Percentiles rank a stretch among this genome's conserved stretches.
Evolutionary conservation across 2,329 filamentous ascomycete genomes (phyloP).

Genomic region (Teratosphaeria viscida): DNA sequence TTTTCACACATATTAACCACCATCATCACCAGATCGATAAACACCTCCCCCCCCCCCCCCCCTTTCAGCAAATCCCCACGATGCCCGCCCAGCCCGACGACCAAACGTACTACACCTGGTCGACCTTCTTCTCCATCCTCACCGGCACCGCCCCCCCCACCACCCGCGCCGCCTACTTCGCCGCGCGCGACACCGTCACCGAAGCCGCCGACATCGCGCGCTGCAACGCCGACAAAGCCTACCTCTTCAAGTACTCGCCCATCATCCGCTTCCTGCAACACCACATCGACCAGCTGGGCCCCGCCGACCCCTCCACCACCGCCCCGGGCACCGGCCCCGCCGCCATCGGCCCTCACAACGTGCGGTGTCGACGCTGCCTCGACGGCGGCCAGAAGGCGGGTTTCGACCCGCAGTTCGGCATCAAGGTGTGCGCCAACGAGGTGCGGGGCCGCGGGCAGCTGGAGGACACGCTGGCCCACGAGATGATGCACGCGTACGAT

Average conservation of each 20-base stretch:
- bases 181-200: constrained; percentile 62
- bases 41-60: too few relatives aligned
- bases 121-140: constrained; percentile 77
- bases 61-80: neutral
- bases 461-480: constrained; percentile 90
- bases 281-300: constrained; percentile 66
- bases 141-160: constrained; percentile 60
- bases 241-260: constrained; percentile 73
- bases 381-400: constrained; percentile 64
- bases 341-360: constrained; percentile 59
- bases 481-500: constrained; percentile 97
- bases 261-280: constrained; percentile 78
- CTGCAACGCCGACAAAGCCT: constrained; percentile 75
- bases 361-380: constrained; percentile 67
- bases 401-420: constrained; percentile 77
- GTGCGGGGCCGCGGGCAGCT: constrained; percentile 68
- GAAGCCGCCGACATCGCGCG: constrained; percentile 68
- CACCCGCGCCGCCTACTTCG: constrained; percentile 65
- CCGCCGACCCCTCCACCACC: neutral
- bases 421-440: constrained; percentile 87
- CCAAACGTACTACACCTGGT: constrained; percentile 49
- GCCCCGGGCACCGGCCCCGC: constrained; percentile 40
- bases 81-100: constrained; percentile 8
- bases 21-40: too few relatives aligned
- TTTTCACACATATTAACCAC: too few relatives aligned